Evolutionary conservation across 768 basidiomycete species (phyloP), one percentile per base, ranked within the genome.

Genomic region (Lactarius psammicola): DNA sequence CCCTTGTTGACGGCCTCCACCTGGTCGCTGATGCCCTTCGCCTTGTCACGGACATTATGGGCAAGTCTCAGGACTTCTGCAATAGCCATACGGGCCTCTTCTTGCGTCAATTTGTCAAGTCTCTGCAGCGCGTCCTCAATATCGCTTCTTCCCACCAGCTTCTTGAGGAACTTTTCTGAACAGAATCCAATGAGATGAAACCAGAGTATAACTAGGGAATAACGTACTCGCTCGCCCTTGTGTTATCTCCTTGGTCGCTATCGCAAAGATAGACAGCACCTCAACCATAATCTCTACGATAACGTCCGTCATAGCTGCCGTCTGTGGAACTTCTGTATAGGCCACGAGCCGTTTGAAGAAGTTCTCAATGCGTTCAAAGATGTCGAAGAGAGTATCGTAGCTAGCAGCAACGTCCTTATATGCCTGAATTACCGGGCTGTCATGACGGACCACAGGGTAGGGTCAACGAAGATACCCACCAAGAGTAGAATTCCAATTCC

Each of bases 311-410:
- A 62, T 55, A n/a, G 30, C 60, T 9, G 10, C 13, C 9, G 38
- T 62, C 15, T 20, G 18, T 17, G 38, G 38, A n/a, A 55, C 11
- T 4, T 40, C 51, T 3, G n/a, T 55, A 31, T 62, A 62, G 1
- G 28, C 36, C 38, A 55, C 60, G 30, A 62, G 53, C 3, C 60
- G 60, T 42, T 34, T 40, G 30, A 62, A 31, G 10, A 55, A 55
- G 10, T 30, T 33, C 15, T 31, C 60, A 26, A 55, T 55, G 15
- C 31, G 53, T 8, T 33, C 53, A 42, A 62, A 62, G 44, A 62
- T 38, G 8, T 54, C 38, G 2, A 33, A 3, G n/a, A 62, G 53
- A 18, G 30, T 34, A 13, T 23, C 28, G 28, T 23, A 28, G 28
- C 38, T 42, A 2, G 36, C 53, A 18, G 20, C 10, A 40, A 42